Evolutionary conservation across 306 rosid genomes (phyloP), one percentile per base, ranked within the genome.

Genomic region (Vigna nakashimae): DNA sequence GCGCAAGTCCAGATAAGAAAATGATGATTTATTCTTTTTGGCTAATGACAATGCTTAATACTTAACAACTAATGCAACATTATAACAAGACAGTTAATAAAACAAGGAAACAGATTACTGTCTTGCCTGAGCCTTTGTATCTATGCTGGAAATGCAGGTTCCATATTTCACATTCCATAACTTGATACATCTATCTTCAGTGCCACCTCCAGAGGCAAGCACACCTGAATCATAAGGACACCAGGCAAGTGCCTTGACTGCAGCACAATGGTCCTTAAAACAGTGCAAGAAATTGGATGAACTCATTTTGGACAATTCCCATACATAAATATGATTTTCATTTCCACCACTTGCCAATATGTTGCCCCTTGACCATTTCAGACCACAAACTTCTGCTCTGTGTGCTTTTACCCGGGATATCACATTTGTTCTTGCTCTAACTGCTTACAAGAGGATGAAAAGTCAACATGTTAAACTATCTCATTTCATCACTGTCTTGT

Each of bases 201-300:
- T 90, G 77, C 97, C 97, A 65, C 96, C 97, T 45, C 97, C 97
- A 16, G 96, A 90, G 59, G 93, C 97, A 69, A 90, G 92, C 51
- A 92, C 60, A 49, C 77, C 65, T 16, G 85, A 86, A 66, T 88
- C 89, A 81, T 88, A 79, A 38, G 97, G 97, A 74, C 97, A 88
- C 97, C 97, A 92, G 0, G 96, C 96, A 24, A 92, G 91, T 9
- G 97, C 91, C 85, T 88, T 92, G 38, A 92, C 93, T 60, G 97
- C 93, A 40, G 96, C 96, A 15, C 65, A 5, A 69, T 92, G 97
- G 18, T 76, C 93, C 12, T 87, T 68, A 65, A 92, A 87, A 66
- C 92, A 60, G 74, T 86, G 75, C 91, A 90, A 83, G 83, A 81
- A 89, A n/a, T 77, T 86, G 14, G 89, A 78, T 2, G 97, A 90